Evolutionary conservation across 805 yeast genomes (phyloP), one percentile per base, ranked within the genome.

Genomic region (Ogataea glucozyma): DNA sequence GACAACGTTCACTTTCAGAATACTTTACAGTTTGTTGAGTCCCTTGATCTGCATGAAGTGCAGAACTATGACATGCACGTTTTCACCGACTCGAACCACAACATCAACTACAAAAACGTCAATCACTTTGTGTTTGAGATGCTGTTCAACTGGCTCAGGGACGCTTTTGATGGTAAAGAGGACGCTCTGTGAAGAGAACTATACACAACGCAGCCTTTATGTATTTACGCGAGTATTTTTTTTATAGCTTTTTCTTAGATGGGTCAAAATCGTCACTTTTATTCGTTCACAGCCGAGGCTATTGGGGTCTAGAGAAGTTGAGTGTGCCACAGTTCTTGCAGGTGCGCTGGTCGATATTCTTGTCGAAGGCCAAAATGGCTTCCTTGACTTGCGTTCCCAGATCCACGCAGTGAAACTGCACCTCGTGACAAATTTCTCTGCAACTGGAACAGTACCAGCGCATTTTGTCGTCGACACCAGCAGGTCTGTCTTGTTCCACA

Each of bases 61-160:
- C 81, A 78, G 44, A 86, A 86, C 58, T 93, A 81, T 58, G 99
- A 93, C 56, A 72, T 89, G 68, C 89, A 83, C 53, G 75, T 89
- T 11, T 93, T 83, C 66, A 98, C 99, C 0, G 99, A 93, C 62
- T 85, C 95, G 18, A 91, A 90, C 58, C 99, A 93, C 62, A 73
- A 83, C 35, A 91, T 93, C 33, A 65, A 64, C 38, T 81, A 73
- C 60, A 95, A 93, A 65, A 88, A 88, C 60, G 96, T 96, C 4
- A 78, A 81, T 60, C 64, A 67, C 10, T 72, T 89, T 26, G 83
- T 93, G 8, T 87, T 77, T 60, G 86, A 81, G 52, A 81, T 84
- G 60, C 63, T 93, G 33, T 71, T 73, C 49, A 61, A 65, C 40
- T 90, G 98, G 98, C 53, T 85, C 52, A 56, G 60, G 36, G 68